These are phyloP conservation scores for Zygnema cylindricum DNA, from an alignment of 139 green algal species.

Conservation along the genomic window DNA sequence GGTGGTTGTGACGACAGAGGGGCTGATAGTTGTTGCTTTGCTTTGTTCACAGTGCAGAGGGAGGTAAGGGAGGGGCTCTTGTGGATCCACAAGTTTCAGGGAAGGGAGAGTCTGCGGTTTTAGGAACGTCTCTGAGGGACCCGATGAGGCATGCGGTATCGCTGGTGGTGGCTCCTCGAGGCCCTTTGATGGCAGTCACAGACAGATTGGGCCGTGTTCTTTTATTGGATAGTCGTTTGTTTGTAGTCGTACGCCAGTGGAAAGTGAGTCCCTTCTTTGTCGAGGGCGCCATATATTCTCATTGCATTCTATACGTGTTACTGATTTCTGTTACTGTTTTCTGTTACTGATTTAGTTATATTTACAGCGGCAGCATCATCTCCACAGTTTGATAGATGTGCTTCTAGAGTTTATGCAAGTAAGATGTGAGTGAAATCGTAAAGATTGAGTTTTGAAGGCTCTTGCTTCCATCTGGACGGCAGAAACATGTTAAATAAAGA, in stretches of 20 bases:
- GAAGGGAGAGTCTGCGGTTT: not conserved
- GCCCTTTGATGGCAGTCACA: conserved; percentile 32
- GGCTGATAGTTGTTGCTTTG: not conserved
- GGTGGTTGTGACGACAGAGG: not conserved
- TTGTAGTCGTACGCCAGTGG: conserved; percentile 45
- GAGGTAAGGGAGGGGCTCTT: not conserved
- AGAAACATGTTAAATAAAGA: no score
- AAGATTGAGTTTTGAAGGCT: no score
- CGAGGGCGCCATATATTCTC: not conserved
- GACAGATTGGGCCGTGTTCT: conserved; percentile 49
- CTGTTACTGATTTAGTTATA: no score
- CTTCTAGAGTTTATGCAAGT: no score
- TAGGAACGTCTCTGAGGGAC: conserved; percentile 38
- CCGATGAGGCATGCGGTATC: not conserved
- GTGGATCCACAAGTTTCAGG: not conserved
- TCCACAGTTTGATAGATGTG: not conserved
- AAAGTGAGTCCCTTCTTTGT: conserved; percentile 51
- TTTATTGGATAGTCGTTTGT: conserved; percentile 5
- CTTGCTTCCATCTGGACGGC: no score
- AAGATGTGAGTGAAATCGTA: no score
- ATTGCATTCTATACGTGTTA: no score
- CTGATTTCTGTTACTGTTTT: no score
- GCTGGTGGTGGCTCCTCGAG: conserved; percentile 36
- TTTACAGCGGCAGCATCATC: not conserved
- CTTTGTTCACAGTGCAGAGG: not conserved